Percentiles rank a stretch among this genome's conserved stretches.
Conservation (phyloP, 768 basidiomycete species). For the Leccinum ochraceum region DNA sequence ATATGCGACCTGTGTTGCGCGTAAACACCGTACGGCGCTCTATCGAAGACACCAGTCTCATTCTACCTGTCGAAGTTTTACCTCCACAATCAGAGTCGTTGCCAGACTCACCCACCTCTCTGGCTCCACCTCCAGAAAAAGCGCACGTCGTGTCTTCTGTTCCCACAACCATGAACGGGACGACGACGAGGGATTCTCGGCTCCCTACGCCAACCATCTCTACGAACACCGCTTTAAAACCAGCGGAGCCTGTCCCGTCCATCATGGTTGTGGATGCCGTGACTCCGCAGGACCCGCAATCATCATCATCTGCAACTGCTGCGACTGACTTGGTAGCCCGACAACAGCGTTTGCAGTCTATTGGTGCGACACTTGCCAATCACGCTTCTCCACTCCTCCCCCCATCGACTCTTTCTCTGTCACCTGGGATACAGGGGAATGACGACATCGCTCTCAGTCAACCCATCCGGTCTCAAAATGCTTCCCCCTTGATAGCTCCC, state of each 20-base stretch:
- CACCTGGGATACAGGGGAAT: slow-evolving; percentile 2
- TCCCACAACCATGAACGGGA: background rate
- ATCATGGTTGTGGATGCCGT: background rate
- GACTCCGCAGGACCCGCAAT: slow-evolving; percentile 4
- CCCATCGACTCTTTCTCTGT: slow-evolving; percentile 11
- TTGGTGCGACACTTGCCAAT: slow-evolving; percentile 13
- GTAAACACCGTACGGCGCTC: background rate
- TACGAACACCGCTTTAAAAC: background rate
- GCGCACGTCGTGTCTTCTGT: background rate
- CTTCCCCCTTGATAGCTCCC: background rate
- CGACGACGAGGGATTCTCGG: background rate
- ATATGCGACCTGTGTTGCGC: background rate
- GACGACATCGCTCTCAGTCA: background rate
- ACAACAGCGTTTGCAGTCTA: slow-evolving; percentile 19
- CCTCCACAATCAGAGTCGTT: slow-evolving; percentile 20
- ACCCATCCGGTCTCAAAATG: slow-evolving; percentile 1
- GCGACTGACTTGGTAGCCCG: slow-evolving; percentile 7
- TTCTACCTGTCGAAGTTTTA: slow-evolving; percentile 35
- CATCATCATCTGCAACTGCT: background rate
- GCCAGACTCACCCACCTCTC: slow-evolving; percentile 16
- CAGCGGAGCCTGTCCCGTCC: background rate
- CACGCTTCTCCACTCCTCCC: slow-evolving; percentile 6
- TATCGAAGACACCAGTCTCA: slow-evolving; percentile 18
- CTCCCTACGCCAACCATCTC: background rate
- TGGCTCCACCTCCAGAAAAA: background rate